A percentile compares a stretch with the other conserved stretches of the same genome.
phyloP scores from a whole-genome alignment of 176 grass and related monocot genomes.

The Phyllostachys edulis region DNA sequence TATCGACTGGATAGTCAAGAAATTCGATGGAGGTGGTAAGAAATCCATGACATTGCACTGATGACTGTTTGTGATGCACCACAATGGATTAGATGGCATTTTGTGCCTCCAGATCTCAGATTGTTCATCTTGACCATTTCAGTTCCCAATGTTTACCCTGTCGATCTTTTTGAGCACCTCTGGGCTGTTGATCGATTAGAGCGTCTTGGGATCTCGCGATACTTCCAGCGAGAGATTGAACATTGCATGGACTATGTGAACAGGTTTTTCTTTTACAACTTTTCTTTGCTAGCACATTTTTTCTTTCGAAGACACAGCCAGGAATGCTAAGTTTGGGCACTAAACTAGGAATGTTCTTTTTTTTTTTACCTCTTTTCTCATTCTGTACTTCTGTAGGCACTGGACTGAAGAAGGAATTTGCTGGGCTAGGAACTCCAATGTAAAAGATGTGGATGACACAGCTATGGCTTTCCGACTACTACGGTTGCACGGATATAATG shows the following conservation, averaged over 20 bases:
- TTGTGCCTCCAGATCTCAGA: background rate
- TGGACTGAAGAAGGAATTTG: constrained; percentile 89
- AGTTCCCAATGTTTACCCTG: constrained; percentile 83
- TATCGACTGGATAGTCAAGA: constrained; percentile 50
- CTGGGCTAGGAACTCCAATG: constrained; percentile 71
- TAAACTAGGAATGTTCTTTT: background rate
- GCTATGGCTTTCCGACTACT: constrained; percentile 88
- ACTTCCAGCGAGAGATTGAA: constrained; percentile 72
- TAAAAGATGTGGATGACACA: constrained; percentile 82
- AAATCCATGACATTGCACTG: background rate
- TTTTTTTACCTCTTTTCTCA: background rate
- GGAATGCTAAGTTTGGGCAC: background rate
- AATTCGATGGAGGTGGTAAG: constrained; percentile 76
- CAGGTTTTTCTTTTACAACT: constrained; percentile 42
- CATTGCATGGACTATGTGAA: constrained; percentile 65
- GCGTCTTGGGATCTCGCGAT: constrained; percentile 65
- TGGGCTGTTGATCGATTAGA: constrained; percentile 74
- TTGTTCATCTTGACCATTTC: constrained; percentile 11
- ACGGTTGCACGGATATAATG: constrained; percentile 70
- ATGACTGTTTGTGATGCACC: background rate
- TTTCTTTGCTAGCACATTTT: too few relatives aligned
- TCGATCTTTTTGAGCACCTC: constrained; percentile 79
- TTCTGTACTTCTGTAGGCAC: constrained; percentile 45
- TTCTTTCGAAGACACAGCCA: too few relatives aligned
- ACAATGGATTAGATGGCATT: background rate